Evolutionary conservation across 2,329 filamentous ascomycete genomes (phyloP).

Genomic region (Aspergillus ochraceoroseus): DNA sequence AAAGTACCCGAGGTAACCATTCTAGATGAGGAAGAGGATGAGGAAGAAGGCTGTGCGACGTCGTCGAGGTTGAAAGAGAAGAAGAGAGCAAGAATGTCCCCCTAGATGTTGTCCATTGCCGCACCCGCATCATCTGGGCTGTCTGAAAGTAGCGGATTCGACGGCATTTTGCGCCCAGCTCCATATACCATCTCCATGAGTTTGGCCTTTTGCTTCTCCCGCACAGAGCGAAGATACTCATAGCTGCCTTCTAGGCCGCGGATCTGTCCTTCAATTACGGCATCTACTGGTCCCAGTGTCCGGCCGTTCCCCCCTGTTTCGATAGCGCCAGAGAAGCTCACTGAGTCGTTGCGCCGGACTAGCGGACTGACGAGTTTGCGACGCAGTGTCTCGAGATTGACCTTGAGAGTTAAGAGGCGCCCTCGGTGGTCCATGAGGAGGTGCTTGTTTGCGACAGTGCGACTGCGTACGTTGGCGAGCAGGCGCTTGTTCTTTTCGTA

Average conservation of each 20-base stretch:
- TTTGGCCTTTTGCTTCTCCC: constrained; percentile 75
- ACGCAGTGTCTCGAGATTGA: constrained; percentile 77
- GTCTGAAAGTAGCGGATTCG: constrained; percentile 25
- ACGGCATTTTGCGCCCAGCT: constrained; percentile 33
- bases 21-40: background rate
- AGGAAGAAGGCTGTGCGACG: too few relatives aligned
- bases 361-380: constrained; percentile 80
- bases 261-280: constrained; percentile 74
- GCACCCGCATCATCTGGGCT: constrained; percentile 18
- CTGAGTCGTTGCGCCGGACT: constrained; percentile 61
- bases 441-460: constrained; percentile 81
- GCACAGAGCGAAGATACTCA: constrained; percentile 67
- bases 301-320: constrained; percentile 49
- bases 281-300: constrained; percentile 49
- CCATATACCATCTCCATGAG: constrained; percentile 76
- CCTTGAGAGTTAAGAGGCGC: constrained; percentile 75
- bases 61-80: constrained; percentile 6
- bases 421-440: constrained; percentile 82
- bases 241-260: constrained; percentile 74
- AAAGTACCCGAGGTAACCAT: background rate
- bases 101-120: constrained; percentile 19
- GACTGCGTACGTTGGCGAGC: constrained; percentile 70
- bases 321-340: constrained; percentile 33
- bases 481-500: constrained; percentile 85
- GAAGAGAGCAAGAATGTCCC: background rate